Evolutionary conservation across 2,329 filamentous ascomycete species (phyloP).

Genomic region (Fusarium sp.): DNA sequence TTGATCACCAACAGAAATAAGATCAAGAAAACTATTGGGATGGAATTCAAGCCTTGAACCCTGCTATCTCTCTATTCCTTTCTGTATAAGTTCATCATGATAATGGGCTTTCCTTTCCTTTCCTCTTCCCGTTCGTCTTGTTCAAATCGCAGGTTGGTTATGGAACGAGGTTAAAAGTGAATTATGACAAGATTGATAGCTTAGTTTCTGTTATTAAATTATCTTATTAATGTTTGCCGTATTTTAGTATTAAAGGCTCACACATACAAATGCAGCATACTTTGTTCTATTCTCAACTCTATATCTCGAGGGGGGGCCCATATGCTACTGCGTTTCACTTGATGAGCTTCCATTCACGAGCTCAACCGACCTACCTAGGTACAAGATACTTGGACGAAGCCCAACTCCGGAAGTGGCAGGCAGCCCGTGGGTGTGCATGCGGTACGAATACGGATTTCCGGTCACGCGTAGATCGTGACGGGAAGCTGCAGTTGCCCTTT

Average conservation of each 20-base stretch:
- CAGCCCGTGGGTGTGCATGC: no score
- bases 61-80: neutral
- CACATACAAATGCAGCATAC: no score
- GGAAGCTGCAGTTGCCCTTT: slow-evolving; percentile 27
- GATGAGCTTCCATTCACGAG: no score
- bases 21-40: slow-evolving; percentile 19
- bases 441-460: neutral
- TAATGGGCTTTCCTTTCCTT: neutral
- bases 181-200: neutral
- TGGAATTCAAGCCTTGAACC: slow-evolving; percentile 4
- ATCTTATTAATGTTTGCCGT: neutral
- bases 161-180: neutral
- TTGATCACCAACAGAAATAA: slow-evolving; percentile 17
- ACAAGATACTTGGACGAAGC: neutral
- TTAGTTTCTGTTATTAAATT: neutral
- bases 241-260: no score
- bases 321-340: no score
- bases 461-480: slow-evolving; percentile 16
- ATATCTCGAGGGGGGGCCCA: no score
- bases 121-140: no score
- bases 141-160: neutral
- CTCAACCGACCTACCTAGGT: no score
- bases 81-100: neutral
- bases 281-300: no score
- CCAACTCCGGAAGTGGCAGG: neutral